A percentile compares a stretch with the other conserved stretches of the same genome.
phyloP scores from a whole-genome alignment of 78 protist species.

The Dictyostelium firmibasis region DNA sequence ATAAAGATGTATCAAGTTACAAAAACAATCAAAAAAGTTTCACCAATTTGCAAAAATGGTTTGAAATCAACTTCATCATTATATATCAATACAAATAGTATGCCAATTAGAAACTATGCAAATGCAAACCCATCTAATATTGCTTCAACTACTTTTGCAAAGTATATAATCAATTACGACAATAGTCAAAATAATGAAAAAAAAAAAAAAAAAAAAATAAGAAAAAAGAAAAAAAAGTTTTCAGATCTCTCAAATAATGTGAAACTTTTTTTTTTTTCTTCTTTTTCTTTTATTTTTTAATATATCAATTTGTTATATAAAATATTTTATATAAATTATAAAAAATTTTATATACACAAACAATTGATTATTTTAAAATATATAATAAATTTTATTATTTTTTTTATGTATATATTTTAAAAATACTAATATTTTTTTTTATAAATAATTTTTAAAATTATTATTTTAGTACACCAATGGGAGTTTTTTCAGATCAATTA shows the following conservation, averaged over 20 bases:
- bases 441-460: neutral
- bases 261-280: neutral
- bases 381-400: too few relatives aligned
- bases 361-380: too few relatives aligned
- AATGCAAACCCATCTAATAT: neutral
- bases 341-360: too few relatives aligned
- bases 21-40: neutral
- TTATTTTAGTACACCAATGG: constrained; percentile 21
- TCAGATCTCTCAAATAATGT: neutral
- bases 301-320: too few relatives aligned
- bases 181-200: neutral
- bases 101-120: neutral
- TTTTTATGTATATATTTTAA: neutral
- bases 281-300: too few relatives aligned
- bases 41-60: neutral
- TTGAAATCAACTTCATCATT: neutral
- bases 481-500: constrained; percentile 64
- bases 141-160: constrained; percentile 18
- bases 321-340: too few relatives aligned
- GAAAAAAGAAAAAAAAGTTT: neutral
- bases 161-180: neutral
- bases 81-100: neutral
- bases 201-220: neutral
- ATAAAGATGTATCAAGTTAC: neutral
- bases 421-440: neutral